phyloP scores from a whole-genome alignment of 1,284 basidiomycete species.

The Mrakiaceae sp. region DNA sequence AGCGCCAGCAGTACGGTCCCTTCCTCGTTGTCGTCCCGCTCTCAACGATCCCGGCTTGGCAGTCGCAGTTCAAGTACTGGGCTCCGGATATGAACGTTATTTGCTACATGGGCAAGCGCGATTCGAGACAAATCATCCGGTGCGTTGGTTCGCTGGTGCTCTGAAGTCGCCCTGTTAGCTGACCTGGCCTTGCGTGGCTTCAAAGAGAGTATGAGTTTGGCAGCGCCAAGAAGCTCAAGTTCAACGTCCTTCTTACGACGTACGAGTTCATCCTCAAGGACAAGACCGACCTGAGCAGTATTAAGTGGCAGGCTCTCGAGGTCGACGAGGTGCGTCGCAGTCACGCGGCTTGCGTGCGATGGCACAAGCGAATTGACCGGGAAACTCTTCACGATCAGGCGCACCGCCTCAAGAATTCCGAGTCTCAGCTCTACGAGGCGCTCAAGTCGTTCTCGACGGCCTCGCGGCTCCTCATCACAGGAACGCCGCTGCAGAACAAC shows the following conservation, averaged over 20 bases:
- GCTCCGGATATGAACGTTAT: conserved; percentile 95
- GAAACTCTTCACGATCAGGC: conserved; percentile 44
- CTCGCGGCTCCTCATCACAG: conserved; percentile 91
- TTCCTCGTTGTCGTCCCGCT: conserved; percentile 97
- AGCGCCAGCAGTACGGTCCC: conserved; percentile 86
- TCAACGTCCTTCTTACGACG: conserved; percentile 95
- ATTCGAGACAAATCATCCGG: conserved; percentile 81
- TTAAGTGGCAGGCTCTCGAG: conserved; percentile 94
- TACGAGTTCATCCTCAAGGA: conserved; percentile 95
- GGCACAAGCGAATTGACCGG: not conserved
- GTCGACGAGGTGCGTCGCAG: conserved; percentile 70
- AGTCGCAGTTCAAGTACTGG: conserved; percentile 89
- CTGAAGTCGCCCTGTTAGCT: no score
- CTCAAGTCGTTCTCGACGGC: conserved; percentile 77
- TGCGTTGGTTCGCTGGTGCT: conserved; percentile 21
- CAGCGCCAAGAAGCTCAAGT: conserved; percentile 63
- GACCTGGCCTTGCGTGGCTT: no score
- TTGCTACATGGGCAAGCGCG: conserved; percentile 86
- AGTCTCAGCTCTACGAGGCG: conserved; percentile 93
- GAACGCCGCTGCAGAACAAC: conserved; percentile 97
- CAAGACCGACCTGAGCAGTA: conserved; percentile 72
- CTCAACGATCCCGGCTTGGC: conserved; percentile 97
- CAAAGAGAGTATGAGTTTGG: conserved; percentile 68
- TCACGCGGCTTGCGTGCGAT: not conserved
- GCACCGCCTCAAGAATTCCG: conserved; percentile 95